phyloP scores from a whole-genome alignment of 2,329 filamentous ascomycete species.

The Trichophyton equinum region DNA sequence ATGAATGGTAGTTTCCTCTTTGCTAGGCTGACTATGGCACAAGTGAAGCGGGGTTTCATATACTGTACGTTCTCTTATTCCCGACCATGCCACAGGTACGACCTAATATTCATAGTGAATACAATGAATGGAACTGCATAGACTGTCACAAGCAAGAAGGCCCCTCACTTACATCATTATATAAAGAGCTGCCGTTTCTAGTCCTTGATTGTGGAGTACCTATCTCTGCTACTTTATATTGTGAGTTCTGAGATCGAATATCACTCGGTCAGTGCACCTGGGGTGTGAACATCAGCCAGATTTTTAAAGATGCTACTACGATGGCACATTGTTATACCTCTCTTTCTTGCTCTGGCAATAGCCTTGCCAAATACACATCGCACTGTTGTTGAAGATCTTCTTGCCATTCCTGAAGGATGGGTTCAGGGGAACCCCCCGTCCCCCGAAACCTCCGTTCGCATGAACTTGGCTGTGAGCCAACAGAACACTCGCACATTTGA shows the following conservation, averaged over 20 bases:
- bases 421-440: slow-evolving; percentile 17
- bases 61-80: not conserved
- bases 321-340: not conserved
- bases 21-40: not conserved
- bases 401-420: slow-evolving; percentile 25
- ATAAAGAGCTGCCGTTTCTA: not conserved
- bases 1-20: not conserved
- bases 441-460: slow-evolving; percentile 32
- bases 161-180: not conserved
- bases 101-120: not conserved
- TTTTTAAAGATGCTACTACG: not conserved
- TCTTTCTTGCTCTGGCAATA: not conserved
- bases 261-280: not conserved
- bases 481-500: slow-evolving; percentile 42
- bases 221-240: not conserved
- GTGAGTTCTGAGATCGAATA: not conserved
- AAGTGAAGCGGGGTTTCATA: not conserved
- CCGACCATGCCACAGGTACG: not conserved
- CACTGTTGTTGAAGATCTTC: slow-evolving; percentile 23
- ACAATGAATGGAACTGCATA: too few species aligned
- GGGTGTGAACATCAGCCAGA: not conserved
- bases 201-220: not conserved
- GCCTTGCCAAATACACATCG: not conserved
- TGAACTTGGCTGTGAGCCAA: slow-evolving; percentile 40
- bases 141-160: not conserved